These are phyloP conservation scores for Saururus chinensis DNA, from an alignment of 164 flowering plant genomes.

Conservation along the genomic window DNA sequence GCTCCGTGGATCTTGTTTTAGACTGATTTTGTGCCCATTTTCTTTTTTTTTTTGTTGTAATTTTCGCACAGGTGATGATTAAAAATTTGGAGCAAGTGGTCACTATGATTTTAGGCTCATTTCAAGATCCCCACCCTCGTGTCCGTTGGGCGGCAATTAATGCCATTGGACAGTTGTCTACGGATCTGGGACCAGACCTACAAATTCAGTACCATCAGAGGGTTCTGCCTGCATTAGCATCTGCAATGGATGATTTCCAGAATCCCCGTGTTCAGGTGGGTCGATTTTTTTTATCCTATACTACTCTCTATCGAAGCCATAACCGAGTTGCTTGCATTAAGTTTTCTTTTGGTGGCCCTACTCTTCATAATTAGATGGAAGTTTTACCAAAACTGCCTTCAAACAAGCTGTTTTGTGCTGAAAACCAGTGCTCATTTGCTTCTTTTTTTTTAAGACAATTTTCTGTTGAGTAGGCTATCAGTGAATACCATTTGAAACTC, in stretches of 20 bases:
- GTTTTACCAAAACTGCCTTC: background rate
- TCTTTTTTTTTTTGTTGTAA: background rate
- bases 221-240: conserved; percentile 77
- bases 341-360: background rate
- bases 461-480: no score
- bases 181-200: conserved; percentile 95
- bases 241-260: conserved; percentile 96
- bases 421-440: no score
- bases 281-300: background rate
- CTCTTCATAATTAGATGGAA: background rate
- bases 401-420: no score
- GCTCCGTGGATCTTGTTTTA: no score
- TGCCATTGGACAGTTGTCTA: conserved; percentile 92
- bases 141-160: conserved; percentile 99
- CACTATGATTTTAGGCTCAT: conserved; percentile 79
- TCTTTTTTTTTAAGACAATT: no score
- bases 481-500: no score
- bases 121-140: conserved; percentile 92
- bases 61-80: conserved; percentile 60
- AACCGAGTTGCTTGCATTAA: no score
- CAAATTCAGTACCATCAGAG: conserved; percentile 82
- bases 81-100: conserved; percentile 91
- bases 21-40: background rate
- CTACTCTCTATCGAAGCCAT: background rate
- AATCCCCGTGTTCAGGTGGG: conserved; percentile 96